These are phyloP conservation scores for Alloascoidea africana DNA, from an alignment of 805 yeast species.

Conservation along the genomic window DNA sequence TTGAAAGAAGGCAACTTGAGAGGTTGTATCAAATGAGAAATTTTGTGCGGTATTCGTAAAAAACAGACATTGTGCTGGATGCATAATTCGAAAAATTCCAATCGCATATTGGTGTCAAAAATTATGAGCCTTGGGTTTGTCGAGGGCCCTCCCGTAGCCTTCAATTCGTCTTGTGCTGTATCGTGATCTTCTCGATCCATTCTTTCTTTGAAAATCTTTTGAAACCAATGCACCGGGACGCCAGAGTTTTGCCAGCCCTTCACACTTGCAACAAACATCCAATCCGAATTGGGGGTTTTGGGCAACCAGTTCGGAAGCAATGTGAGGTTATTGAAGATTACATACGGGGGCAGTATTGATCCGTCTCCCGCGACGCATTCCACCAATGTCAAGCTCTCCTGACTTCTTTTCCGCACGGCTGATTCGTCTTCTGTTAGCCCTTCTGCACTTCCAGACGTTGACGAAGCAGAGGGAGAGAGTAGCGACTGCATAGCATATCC, in stretches of 20 bases:
- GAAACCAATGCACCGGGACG: not conserved
- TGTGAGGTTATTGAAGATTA: not conserved
- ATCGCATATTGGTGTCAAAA: not conserved
- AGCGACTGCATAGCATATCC: not conserved
- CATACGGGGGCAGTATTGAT: not conserved
- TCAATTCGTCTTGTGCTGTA: not conserved
- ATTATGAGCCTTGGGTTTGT: too few species aligned
- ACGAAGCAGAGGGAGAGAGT: too few species aligned
- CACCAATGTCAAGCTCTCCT: not conserved
- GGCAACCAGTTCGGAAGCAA: conserved; percentile 1
- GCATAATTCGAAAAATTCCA: not conserved
- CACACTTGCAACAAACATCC: not conserved
- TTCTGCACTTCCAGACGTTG: too few species aligned
- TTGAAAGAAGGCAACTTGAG: not conserved
- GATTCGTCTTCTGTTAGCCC: too few species aligned
- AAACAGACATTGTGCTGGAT: not conserved
- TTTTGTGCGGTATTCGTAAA: conserved; percentile 1
- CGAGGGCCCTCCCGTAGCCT: too few species aligned
- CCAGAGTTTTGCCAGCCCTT: conserved; percentile 1
- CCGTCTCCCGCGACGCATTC: not conserved
- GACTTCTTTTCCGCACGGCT: too few species aligned
- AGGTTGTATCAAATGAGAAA: not conserved
- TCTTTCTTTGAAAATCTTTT: not conserved
- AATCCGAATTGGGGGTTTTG: not conserved
- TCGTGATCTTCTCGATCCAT: too few species aligned